These are phyloP conservation scores for Solanum pinnatisectum DNA, from an alignment of 257 asterid genomes.

Conservation along the genomic window DNA sequence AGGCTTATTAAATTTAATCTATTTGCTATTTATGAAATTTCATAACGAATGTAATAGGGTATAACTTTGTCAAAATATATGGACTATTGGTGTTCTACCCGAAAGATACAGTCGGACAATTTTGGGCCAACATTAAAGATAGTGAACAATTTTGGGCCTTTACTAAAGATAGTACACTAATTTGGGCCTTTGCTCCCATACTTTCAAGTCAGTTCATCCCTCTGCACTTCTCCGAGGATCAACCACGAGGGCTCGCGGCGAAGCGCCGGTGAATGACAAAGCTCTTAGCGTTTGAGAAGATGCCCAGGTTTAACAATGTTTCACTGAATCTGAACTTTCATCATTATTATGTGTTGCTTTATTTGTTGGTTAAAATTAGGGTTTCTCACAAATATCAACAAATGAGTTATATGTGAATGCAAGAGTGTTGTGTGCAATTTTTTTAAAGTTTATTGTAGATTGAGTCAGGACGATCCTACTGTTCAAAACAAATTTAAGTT, in stretches of 20 bases:
- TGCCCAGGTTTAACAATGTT: background rate
- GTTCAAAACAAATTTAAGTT: no score
- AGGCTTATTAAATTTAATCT: no score
- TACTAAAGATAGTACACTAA: background rate
- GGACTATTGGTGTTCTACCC: background rate
- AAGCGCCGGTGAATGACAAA: background rate
- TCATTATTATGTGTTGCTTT: background rate
- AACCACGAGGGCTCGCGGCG: background rate
- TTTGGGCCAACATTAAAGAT: background rate
- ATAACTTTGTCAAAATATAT: no score
- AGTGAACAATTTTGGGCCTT: no score
- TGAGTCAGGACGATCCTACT: background rate
- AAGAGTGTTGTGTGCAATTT: background rate
- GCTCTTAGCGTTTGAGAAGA: background rate
- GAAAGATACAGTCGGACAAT: background rate
- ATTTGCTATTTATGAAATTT: no score
- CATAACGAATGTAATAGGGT: background rate
- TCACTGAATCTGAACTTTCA: background rate
- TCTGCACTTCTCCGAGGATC: background rate
- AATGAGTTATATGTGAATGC: background rate
- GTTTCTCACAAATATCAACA: background rate
- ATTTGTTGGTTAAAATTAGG: background rate
- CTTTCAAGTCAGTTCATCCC: background rate
- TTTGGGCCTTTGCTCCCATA: background rate
- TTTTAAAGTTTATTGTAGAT: background rate